Base-by-base conservation (phyloP, 2,329 filamentous ascomycete species). In the Colletotrichum zoysiae region DNA sequence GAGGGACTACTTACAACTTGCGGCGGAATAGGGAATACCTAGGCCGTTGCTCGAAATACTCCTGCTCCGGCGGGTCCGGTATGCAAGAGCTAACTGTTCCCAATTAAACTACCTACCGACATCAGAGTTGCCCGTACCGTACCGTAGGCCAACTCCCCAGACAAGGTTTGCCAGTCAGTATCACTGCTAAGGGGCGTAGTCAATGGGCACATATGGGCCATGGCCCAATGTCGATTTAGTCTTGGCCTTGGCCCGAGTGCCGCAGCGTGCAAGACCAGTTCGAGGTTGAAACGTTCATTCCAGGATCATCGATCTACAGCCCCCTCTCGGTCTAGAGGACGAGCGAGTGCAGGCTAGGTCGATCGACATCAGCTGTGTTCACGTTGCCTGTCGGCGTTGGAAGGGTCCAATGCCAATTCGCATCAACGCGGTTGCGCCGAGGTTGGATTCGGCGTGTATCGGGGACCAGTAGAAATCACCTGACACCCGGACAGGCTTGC, bases 271-370 rank as follows among this genome's bases (percentile, higher is more conserved):
- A 69, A 63, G 59, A 70, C 40, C 65, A 65, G 66, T 72, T 72
- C 70, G 70, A 72, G 20, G 70, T 72, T 72, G 70, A 72, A 72
- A 72, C 70, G 66, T 72, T 72, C 70, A 70, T 65, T 50, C 69
- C 30, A 44, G 70, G 70, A 70, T 70, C 59, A 70, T 72, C 70
- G 66, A 72, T 70, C 66, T 69, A 48, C 40, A n/a, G 40, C 23
- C 53, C 44, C 18, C 46, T 63, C 44, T 55, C n/a, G n/a, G 35
- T 40, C 58, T 48, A 55, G 30, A 35, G 51, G 59, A 26, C 56
- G 56, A 44, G 33, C 38, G 44, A 44, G 33, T n/a, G 51, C 64
- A 40, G 33, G 42, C 42, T 57, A 42, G 57, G 50, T 58, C 46
- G 60, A 16, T 58, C 53, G 60, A 20, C 30, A 57, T 11, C 38